A percentile compares a stretch with the other conserved stretches of the same genome.
Conservation (phyloP, 225 moss, liverwort and hornwort species). For the Ulota crispa region DNA sequence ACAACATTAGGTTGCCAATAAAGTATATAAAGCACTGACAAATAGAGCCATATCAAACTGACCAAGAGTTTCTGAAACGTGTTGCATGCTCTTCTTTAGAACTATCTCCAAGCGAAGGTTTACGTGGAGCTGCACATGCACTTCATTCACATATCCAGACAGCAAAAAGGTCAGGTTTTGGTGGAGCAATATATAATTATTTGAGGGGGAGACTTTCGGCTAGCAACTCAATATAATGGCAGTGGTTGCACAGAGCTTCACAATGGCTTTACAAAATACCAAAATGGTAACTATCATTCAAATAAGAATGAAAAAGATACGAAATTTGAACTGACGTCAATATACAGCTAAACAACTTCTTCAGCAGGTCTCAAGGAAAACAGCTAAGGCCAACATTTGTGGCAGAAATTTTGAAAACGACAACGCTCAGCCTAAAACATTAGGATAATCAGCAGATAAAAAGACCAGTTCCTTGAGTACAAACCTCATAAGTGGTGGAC, state of each 20-base stretch:
- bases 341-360: background rate
- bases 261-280: background rate
- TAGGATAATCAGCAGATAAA: background rate
- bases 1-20: background rate
- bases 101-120: constrained; percentile 55
- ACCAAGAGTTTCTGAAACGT: constrained; percentile 84
- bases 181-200: background rate
- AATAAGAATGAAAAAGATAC: background rate
- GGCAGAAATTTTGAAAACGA: background rate
- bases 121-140: constrained; percentile 95
- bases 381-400: background rate
- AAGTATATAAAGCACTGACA: background rate
- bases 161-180: constrained; percentile 21
- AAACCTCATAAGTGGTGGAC: background rate
- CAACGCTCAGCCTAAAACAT: background rate
- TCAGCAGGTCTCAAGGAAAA: background rate
- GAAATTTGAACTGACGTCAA: constrained; percentile 1
- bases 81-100: constrained; percentile 69
- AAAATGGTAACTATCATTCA: background rate
- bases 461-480: background rate
- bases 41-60: constrained; percentile 11
- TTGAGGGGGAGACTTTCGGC: background rate
- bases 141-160: constrained; percentile 48
- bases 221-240: background rate
- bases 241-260: background rate